These are phyloP conservation scores for Didymosphaeria variabile DNA, from an alignment of 2,329 filamentous ascomycete genomes.

Conservation along the genomic window DNA sequence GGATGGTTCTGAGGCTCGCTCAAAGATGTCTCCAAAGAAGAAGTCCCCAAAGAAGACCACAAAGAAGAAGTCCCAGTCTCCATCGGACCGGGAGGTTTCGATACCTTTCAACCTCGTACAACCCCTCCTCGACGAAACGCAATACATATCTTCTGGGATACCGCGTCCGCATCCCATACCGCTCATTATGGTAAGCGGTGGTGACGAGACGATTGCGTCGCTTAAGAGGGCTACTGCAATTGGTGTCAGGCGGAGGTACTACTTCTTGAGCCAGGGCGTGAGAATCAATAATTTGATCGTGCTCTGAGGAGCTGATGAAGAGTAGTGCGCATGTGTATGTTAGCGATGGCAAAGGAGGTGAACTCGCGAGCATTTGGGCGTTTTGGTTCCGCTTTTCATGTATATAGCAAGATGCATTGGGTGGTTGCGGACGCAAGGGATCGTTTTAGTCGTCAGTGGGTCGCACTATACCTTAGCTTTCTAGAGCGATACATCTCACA, in stretches of 20 bases:
- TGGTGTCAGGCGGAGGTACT: conserved; percentile 80
- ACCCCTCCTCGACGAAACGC: conserved; percentile 79
- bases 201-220: conserved; percentile 69
- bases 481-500: too few relatives aligned
- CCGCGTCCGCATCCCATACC: conserved; percentile 76
- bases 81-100: background rate
- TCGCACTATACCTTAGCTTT: too few relatives aligned
- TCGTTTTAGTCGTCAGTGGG: too few relatives aligned
- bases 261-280: conserved; percentile 81
- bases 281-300: conserved; percentile 82
- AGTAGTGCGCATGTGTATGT: background rate
- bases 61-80: conserved; percentile 35
- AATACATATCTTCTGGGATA: conserved; percentile 75
- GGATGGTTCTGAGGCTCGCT: conserved; percentile 2
- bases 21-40: conserved; percentile 17
- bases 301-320: conserved; percentile 46
- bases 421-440: too few relatives aligned
- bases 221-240: conserved; percentile 72
- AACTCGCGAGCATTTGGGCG: too few relatives aligned
- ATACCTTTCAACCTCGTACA: conserved; percentile 54
- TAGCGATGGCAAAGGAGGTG: too few relatives aligned
- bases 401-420: too few relatives aligned
- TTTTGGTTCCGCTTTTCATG: too few relatives aligned
- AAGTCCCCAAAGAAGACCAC: conserved; percentile 15
- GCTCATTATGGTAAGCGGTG: conserved; percentile 82